phyloP scores from a whole-genome alignment of 176 grass and related monocot species.

The Puya raimondii region DNA sequence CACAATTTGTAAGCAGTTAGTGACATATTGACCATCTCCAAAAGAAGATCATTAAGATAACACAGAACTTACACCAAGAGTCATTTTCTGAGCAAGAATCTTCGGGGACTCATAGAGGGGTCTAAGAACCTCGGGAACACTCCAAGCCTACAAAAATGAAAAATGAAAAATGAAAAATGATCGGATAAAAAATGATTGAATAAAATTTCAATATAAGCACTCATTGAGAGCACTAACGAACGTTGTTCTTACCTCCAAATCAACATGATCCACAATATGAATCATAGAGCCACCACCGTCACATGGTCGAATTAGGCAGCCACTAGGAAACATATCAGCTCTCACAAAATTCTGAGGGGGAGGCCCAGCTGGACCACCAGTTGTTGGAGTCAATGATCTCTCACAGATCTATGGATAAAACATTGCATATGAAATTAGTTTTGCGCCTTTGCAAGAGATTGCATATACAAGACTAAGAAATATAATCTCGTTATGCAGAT shows the following conservation, averaged over 20 bases:
- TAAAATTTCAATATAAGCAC: constrained; percentile 5
- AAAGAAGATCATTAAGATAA: constrained; percentile 1
- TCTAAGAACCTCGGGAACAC: constrained; percentile 84
- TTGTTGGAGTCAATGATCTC: constrained; percentile 82
- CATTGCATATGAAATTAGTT: constrained; percentile 3
- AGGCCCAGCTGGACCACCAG: constrained; percentile 75
- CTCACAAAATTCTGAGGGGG: constrained; percentile 65
- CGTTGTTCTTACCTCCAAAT: constrained; percentile 73
- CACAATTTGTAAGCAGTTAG: not conserved
- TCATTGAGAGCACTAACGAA: not conserved
- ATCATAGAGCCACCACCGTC: constrained; percentile 99
- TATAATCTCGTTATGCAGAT: not conserved
- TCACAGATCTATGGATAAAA: constrained; percentile 76
- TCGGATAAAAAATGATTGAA: not conserved
- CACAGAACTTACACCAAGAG: constrained; percentile 54
- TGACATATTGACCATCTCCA: not conserved
- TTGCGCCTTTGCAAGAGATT: not conserved
- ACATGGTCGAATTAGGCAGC: constrained; percentile 91
- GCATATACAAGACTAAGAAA: constrained; percentile 1
- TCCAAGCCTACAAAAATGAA: constrained; percentile 51
- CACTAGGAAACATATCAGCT: constrained; percentile 87
- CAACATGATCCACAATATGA: constrained; percentile 98
- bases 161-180: constrained; percentile 7
- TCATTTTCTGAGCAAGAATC: constrained; percentile 88
- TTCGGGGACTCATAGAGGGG: constrained; percentile 94